These are phyloP conservation scores for Aspergillus intermedius DNA, from an alignment of 2,329 filamentous ascomycete species.

Conservation along the genomic window DNA sequence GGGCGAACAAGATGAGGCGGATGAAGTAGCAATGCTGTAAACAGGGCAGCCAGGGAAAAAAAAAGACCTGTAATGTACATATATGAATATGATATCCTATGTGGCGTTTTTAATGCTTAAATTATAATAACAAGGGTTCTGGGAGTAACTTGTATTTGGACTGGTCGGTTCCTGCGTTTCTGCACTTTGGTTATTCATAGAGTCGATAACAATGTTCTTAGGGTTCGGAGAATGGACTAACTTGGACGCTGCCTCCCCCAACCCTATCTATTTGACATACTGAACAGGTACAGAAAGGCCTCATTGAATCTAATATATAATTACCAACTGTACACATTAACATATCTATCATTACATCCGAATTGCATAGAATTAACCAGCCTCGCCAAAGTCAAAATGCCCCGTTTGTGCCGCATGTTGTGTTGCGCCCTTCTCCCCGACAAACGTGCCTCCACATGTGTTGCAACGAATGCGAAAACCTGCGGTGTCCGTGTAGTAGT, in stretches of 20 bases:
- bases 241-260: no score
- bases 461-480: constrained; percentile 75
- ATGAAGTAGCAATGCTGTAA: constrained; percentile 34
- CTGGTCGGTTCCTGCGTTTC: no score
- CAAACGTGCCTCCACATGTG: constrained; percentile 40
- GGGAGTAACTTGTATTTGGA: no score
- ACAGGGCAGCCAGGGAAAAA: neutral
- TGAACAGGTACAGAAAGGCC: no score
- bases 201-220: no score
- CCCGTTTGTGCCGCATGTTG: constrained; percentile 43
- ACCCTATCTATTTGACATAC: no score
- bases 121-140: neutral
- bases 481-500: constrained; percentile 86
- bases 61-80: constrained; percentile 1
- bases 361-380: constrained; percentile 17
- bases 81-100: constrained; percentile 11
- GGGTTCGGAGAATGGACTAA: no score
- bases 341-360: neutral
- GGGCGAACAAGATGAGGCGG: constrained; percentile 27
- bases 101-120: neutral
- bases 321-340: no score
- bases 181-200: no score
- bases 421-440: constrained; percentile 42
- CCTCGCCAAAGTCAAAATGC: constrained; percentile 46
- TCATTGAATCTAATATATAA: no score